Evolutionary conservation across 805 yeast genomes (phyloP).

Genomic region (Clavispora asparagi): DNA sequence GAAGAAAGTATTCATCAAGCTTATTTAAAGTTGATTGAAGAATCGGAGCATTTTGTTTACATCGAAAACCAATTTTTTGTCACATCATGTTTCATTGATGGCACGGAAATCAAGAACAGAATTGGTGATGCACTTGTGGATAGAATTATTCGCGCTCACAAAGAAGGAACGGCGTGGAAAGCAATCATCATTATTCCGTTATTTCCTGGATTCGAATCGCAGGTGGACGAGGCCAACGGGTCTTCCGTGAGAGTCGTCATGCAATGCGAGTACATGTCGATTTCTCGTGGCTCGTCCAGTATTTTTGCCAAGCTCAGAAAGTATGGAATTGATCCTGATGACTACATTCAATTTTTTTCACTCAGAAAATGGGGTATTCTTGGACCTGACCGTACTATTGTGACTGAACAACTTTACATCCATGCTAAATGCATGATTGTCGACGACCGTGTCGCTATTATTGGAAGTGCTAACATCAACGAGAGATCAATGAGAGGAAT

Average conservation of each 20-base stretch:
- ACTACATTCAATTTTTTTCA: slow-evolving; percentile 87
- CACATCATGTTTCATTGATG: slow-evolving; percentile 83
- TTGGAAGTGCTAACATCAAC: slow-evolving; percentile 96
- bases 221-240: slow-evolving; percentile 90
- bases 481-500: slow-evolving; percentile 94
- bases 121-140: slow-evolving; percentile 98
- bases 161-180: slow-evolving; percentile 73
- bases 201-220: slow-evolving; percentile 96
- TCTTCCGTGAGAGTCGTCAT: slow-evolving; percentile 92
- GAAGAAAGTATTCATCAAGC: slow-evolving; percentile 93
- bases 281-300: slow-evolving; percentile 83
- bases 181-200: slow-evolving; percentile 90
- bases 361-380: slow-evolving; percentile 93
- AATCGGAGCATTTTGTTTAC: slow-evolving; percentile 88
- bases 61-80: slow-evolving; percentile 94
- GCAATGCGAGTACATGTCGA: slow-evolving; percentile 94
- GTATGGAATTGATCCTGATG: slow-evolving; percentile 81
- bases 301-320: slow-evolving; percentile 77
- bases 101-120: slow-evolving; percentile 76
- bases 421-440: slow-evolving; percentile 91
- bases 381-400: slow-evolving; percentile 67
- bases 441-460: slow-evolving; percentile 89
- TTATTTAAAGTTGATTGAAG: slow-evolving; percentile 82
- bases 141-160: slow-evolving; percentile 83
- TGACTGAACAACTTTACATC: slow-evolving; percentile 87